Conservation (phyloP, 1,284 basidiomycete species). For the Ceratobasidium sp. region DNA sequence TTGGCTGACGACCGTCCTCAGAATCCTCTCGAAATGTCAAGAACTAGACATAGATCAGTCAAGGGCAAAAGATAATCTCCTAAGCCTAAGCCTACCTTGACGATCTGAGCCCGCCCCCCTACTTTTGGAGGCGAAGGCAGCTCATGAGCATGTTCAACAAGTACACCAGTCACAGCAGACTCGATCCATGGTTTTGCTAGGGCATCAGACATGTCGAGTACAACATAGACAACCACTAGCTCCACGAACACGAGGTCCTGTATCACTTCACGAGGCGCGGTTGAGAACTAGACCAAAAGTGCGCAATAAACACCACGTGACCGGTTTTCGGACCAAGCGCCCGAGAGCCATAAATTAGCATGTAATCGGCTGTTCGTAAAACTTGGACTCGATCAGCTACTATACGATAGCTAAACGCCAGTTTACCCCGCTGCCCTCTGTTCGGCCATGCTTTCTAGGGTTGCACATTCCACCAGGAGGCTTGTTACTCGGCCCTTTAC, state of each 20-base stretch:
- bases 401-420: background rate
- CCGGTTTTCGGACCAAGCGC: background rate
- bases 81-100: slow-evolving; percentile 7
- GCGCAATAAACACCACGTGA: no score
- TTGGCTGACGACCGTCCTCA: slow-evolving; percentile 22
- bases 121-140: slow-evolving; percentile 27
- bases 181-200: slow-evolving; percentile 44
- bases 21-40: slow-evolving; percentile 41
- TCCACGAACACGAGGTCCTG: background rate
- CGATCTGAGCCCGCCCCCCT: slow-evolving; percentile 33
- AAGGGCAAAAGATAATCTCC: background rate
- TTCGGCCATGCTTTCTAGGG: slow-evolving; percentile 23
- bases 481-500: slow-evolving; percentile 60
- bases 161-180: slow-evolving; percentile 19
- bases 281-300: background rate
- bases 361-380: no score
- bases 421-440: background rate
- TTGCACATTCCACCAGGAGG: slow-evolving; percentile 7
- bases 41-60: slow-evolving; percentile 17
- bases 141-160: slow-evolving; percentile 39
- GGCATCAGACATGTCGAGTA: slow-evolving; percentile 29
- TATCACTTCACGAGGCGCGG: no score
- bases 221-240: slow-evolving; percentile 15
- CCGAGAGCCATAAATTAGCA: background rate
- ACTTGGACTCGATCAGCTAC: background rate